These are phyloP conservation scores for Fagopyrum esculentum DNA, from an alignment of 148 eudicot species.

Conservation along the genomic window DNA sequence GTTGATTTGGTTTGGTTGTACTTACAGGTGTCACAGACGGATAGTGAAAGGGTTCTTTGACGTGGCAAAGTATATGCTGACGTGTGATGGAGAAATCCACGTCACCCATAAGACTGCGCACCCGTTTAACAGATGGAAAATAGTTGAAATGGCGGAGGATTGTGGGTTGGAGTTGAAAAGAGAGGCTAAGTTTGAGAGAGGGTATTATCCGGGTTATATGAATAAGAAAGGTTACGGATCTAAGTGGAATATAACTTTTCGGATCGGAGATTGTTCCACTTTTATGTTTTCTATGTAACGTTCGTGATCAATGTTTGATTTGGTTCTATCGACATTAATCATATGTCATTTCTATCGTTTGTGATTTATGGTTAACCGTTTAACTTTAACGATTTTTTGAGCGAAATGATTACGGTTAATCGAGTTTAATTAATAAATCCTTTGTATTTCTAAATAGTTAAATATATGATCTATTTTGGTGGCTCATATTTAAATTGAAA, in stretches of 20 bases:
- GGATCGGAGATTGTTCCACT: background rate
- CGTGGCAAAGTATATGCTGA: constrained; percentile 21
- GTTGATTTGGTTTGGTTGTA: background rate
- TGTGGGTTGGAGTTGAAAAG: background rate
- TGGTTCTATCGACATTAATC: too few relatives aligned
- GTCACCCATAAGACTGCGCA: constrained; percentile 34
- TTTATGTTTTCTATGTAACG: constrained; percentile 4
- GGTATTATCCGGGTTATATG: background rate
- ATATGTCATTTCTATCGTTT: too few relatives aligned
- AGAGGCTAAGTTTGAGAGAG: background rate
- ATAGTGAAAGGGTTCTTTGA: constrained; percentile 24
- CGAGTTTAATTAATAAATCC: too few relatives aligned
- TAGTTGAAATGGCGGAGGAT: background rate
- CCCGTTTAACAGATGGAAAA: constrained; percentile 24
- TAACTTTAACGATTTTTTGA: too few relatives aligned
- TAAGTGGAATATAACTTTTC: background rate
- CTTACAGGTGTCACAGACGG: constrained; percentile 18
- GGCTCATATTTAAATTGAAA: too few relatives aligned
- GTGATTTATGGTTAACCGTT: too few relatives aligned
- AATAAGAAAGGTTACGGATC: constrained; percentile 5
- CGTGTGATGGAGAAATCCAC: constrained; percentile 21
- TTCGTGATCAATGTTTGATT: too few relatives aligned
- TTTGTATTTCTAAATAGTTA: too few relatives aligned
- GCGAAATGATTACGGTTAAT: too few relatives aligned
- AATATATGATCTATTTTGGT: too few relatives aligned